Percentiles rank a stretch among this genome's conserved stretches.
Conservation (phyloP, 768 basidiomycete genomes). For the Russula emetica region DNA sequence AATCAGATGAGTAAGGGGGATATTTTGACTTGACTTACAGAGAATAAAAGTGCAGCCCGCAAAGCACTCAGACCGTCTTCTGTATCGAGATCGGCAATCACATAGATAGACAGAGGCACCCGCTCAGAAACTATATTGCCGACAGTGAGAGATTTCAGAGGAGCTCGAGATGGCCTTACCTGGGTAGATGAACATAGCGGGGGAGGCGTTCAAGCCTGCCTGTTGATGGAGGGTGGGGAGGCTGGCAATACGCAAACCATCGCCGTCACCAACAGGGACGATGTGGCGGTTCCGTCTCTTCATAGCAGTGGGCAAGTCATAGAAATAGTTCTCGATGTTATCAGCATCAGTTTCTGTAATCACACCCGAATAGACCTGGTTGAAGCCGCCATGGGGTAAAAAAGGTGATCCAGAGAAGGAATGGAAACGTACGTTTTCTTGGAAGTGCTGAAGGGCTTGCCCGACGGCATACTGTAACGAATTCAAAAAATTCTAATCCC, state of each 20-base stretch:
- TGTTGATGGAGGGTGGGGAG: conserved; percentile 51
- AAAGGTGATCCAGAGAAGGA: neutral
- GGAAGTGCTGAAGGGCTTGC: conserved; percentile 61
- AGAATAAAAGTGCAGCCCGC: conserved; percentile 59
- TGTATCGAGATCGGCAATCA: conserved; percentile 77
- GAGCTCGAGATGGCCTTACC: conserved; percentile 39
- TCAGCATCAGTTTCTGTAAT: conserved; percentile 50
- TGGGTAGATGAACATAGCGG: conserved; percentile 58
- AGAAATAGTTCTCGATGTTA: conserved; percentile 74
- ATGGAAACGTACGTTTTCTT: conserved; percentile 55
- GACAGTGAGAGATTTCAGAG: conserved; percentile 31
- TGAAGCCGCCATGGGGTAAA: neutral
- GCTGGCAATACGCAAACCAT: conserved; percentile 50
- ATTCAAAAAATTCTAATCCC: conserved; percentile 57
- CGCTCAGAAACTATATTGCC: conserved; percentile 22
- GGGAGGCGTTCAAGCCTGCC: conserved; percentile 41
- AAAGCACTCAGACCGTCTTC: conserved; percentile 53
- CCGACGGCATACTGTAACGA: conserved; percentile 56
- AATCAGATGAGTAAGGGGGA: conserved; percentile 11
- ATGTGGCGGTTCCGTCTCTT: conserved; percentile 74
- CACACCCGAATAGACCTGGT: conserved; percentile 51
- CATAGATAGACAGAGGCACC: conserved; percentile 49
- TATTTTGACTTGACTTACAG: conserved; percentile 43
- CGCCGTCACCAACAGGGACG: conserved; percentile 47
- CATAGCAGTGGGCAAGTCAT: conserved; percentile 74